Conservation (phyloP, 441 rosid species). For the Populus hybrid region DNA sequence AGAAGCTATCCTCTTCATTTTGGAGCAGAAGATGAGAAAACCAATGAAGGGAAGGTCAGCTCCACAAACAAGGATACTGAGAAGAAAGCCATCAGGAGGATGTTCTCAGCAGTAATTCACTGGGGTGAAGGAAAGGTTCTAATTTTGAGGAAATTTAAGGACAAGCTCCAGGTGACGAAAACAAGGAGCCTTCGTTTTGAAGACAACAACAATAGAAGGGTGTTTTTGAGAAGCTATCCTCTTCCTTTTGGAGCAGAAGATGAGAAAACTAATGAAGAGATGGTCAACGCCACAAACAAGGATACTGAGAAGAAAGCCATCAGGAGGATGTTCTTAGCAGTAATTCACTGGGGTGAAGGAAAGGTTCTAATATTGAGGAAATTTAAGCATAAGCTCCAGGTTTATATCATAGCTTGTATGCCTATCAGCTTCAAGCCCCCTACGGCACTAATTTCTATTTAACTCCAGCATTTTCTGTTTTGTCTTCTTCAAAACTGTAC, state of each 20-base stretch:
- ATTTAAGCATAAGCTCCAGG: conserved; percentile 35
- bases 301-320: conserved; percentile 21
- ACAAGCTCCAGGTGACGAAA: conserved; percentile 27
- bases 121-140: conserved; percentile 44
- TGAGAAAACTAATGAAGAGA: conserved; percentile 16
- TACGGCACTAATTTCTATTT: conserved; percentile 29
- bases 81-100: conserved; percentile 35
- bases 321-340: conserved; percentile 37
- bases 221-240: conserved; percentile 55
- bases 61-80: conserved; percentile 5
- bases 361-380: conserved; percentile 39
- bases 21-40: conserved; percentile 30
- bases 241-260: conserved; percentile 41
- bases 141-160: conserved; percentile 42
- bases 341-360: conserved; percentile 39
- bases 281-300: background rate
- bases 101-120: conserved; percentile 28
- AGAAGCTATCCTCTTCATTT: conserved; percentile 55
- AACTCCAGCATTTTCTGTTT: conserved; percentile 4
- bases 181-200: conserved; percentile 35
- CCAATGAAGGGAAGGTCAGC: conserved; percentile 11
- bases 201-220: conserved; percentile 45
- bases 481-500: conserved; percentile 13
- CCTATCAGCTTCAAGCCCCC: conserved; percentile 28
- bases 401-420: conserved; percentile 36